Evolutionary conservation across 495 filamentous ascomycete species (phyloP).

Genomic region (Jackrogersella multiformis): DNA sequence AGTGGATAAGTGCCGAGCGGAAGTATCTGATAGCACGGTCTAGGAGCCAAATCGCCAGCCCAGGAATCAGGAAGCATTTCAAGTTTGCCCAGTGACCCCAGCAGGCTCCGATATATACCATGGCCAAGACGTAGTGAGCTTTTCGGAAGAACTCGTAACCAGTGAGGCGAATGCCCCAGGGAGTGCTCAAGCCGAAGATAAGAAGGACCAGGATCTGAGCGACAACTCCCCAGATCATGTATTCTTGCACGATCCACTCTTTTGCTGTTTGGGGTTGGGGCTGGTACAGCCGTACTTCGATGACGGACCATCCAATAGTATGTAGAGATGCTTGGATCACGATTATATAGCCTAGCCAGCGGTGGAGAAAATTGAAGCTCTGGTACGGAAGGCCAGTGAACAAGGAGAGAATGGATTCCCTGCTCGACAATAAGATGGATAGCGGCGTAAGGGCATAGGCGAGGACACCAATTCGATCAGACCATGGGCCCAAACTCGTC

Average conservation of each 20-base stretch:
- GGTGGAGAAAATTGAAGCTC: slow-evolving; percentile 74
- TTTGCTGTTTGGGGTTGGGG: slow-evolving; percentile 67
- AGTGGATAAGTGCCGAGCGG: slow-evolving; percentile 64
- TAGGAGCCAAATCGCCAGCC: slow-evolving; percentile 63
- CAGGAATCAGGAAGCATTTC: slow-evolving; percentile 69
- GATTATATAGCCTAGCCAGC: slow-evolving; percentile 72
- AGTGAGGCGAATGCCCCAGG: slow-evolving; percentile 64
- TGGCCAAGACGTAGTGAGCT: slow-evolving; percentile 68
- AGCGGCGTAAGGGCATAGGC: slow-evolving; percentile 75
- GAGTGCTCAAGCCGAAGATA: slow-evolving; percentile 63
- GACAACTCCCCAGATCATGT: slow-evolving; percentile 72
- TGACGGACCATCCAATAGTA: slow-evolving; percentile 71
- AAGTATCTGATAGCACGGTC: slow-evolving; percentile 63
- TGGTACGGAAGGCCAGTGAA: slow-evolving; percentile 73
- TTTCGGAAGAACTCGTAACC: slow-evolving; percentile 76
- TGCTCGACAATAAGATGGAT: slow-evolving; percentile 64
- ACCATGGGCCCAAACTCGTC: slow-evolving; percentile 66
- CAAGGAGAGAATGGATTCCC: slow-evolving; percentile 68
- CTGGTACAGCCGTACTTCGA: slow-evolving; percentile 69
- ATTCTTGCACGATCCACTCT: slow-evolving; percentile 61
- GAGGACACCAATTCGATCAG: slow-evolving; percentile 68
- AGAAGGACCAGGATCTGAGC: slow-evolving; percentile 67
- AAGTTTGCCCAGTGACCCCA: slow-evolving; percentile 73
- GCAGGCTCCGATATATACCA: slow-evolving; percentile 72
- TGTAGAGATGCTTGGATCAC: slow-evolving; percentile 68